Evolutionary conservation across 257 asterid species (phyloP), one percentile per base, ranked within the genome.

Genomic region (Plantago elongata): DNA sequence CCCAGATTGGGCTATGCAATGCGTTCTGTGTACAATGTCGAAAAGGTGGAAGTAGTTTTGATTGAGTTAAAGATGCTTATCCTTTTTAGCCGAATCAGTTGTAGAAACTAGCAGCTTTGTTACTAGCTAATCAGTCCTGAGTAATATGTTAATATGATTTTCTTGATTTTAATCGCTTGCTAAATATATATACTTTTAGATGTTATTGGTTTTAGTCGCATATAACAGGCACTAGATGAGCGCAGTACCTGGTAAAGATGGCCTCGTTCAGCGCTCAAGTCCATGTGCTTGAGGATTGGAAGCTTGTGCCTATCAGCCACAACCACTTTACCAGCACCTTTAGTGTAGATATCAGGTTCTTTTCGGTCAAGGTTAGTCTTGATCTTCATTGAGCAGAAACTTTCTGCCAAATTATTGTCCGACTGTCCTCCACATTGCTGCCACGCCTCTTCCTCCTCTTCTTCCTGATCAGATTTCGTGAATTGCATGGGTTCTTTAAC

Each of bases 201-300:
- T 22, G 1, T 22, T 22, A 22, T 22, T 22, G 27, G 27, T 22
- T 22, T 1, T 22, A 22, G 27, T 22, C 27, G 27, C 27, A 22
- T 22, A 2, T 2, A 22, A 22, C 27, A 22, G 27, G 27, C 27
- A 22, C 27, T 22, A 22, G 27, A 22, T 22, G 27, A 22, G 27
- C 2, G 2, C 27, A 5, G 54, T 76, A 86, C 95, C 78, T 84
- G 82, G 76, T 9, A 69, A 9, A 89, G 85, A 9, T 18, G 48
- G 61, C 89, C 90, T 67, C 69, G 82, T 60, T 84, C 88, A 0
- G 92, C 81, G 60, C 95, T 89, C 85, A 88, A 34, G 69, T 85
- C 96, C 72, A 88, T 38, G 92, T 15, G 56, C 38, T 16, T 47
- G 45, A 89, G 90, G 51, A 86, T 63, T 27, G 96, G 85, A 27